These are phyloP conservation scores for Bauhinia variegata DNA, from an alignment of 306 rosid genomes.

Conservation along the genomic window DNA sequence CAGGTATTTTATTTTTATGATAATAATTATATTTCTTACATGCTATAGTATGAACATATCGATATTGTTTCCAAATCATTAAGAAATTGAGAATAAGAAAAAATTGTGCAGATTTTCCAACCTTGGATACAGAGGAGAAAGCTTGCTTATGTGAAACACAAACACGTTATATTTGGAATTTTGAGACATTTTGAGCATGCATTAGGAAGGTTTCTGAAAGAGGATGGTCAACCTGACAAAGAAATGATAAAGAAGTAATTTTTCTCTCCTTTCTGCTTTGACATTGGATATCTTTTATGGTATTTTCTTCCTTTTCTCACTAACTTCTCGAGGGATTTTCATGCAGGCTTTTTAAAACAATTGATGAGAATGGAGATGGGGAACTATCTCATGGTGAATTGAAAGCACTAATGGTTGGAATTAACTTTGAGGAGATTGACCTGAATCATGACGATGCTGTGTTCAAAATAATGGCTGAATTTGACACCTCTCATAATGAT, in stretches of 20 bases:
- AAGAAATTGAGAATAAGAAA: conserved; percentile 21
- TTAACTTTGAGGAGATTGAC: conserved; percentile 66
- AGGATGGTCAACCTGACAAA: conserved; percentile 63
- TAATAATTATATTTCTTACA: neutral
- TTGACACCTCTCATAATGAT: conserved; percentile 59
- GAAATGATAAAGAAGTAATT: conserved; percentile 62
- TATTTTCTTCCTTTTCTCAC: neutral
- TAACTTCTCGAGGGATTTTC: conserved; percentile 28
- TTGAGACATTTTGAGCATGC: conserved; percentile 60
- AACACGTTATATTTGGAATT: conserved; percentile 75
- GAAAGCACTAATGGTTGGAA: conserved; percentile 77
- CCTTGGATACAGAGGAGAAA: conserved; percentile 90
- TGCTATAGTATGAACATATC: neutral
- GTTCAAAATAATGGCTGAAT: conserved; percentile 55
- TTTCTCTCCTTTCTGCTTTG: conserved; percentile 28
- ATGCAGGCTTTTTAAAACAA: conserved; percentile 62
- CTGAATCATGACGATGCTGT: conserved; percentile 69
- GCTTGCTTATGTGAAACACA: conserved; percentile 66
- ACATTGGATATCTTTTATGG: conserved; percentile 12
- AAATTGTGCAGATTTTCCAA: conserved; percentile 73
- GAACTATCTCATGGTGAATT: conserved; percentile 62
- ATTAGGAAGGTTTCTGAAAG: conserved; percentile 65
- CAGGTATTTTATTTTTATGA: conserved; percentile 56
- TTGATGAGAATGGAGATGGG: conserved; percentile 55
- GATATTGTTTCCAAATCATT: conserved; percentile 10